Conservation (phyloP, 495 filamentous ascomycete species). For the Penicillium lividum region DNA sequence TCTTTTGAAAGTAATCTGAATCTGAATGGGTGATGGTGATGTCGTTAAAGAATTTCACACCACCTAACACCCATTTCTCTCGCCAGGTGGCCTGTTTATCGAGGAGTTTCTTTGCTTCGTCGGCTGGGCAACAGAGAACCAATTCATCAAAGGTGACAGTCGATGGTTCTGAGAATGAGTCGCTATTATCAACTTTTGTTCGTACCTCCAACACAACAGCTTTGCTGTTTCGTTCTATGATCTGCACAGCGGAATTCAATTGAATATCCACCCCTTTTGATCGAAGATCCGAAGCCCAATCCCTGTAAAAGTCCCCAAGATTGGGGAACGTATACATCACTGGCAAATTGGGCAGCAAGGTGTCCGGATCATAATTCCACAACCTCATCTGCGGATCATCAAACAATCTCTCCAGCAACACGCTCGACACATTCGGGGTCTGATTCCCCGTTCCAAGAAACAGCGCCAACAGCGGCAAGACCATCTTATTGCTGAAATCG, state of each 20-base stretch:
- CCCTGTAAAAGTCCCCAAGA: slow-evolving; percentile 67
- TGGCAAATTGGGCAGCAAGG: slow-evolving; percentile 68
- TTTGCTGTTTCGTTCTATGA: slow-evolving; percentile 57
- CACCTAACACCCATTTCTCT: slow-evolving; percentile 68
- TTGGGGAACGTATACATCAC: slow-evolving; percentile 82
- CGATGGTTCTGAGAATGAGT: background rate
- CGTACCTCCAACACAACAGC: slow-evolving; percentile 50
- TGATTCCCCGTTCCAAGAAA: slow-evolving; percentile 82
- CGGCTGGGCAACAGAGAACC: slow-evolving; percentile 68
- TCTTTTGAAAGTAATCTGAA: slow-evolving; percentile 67
- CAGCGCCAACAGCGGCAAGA: slow-evolving; percentile 71
- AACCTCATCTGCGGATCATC: slow-evolving; percentile 72
- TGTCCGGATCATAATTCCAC: slow-evolving; percentile 74
- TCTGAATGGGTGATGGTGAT: slow-evolving; percentile 83
- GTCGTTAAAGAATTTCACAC: slow-evolving; percentile 78
- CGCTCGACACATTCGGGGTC: slow-evolving; percentile 72
- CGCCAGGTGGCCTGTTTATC: slow-evolving; percentile 60
- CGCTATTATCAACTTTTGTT: slow-evolving; percentile 2
- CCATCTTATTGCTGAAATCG: slow-evolving; percentile 74
- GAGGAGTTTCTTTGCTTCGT: slow-evolving; percentile 69
- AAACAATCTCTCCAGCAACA: slow-evolving; percentile 74
- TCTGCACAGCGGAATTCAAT: slow-evolving; percentile 60
- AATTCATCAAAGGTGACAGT: slow-evolving; percentile 67
- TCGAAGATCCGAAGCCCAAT: slow-evolving; percentile 64
- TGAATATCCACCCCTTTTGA: slow-evolving; percentile 65